Evolutionary conservation across 169 alveolate genomes (phyloP).

Genomic region (Theileria annulata): DNA sequence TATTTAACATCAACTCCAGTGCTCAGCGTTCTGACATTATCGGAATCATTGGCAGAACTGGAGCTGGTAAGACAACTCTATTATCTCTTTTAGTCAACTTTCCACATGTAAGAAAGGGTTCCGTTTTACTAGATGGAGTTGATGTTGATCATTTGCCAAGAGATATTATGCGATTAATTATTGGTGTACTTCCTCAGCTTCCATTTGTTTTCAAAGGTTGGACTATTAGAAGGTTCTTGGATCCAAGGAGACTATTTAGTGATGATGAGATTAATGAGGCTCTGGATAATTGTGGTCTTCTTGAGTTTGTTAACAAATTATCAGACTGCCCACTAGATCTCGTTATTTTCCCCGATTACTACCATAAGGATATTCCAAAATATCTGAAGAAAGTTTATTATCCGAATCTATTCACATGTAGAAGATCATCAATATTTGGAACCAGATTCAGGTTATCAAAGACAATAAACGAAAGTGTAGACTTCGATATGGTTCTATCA

Average conservation of each 20-base stretch:
- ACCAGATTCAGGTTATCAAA: neutral
- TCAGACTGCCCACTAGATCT: conserved; percentile 34
- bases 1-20: conserved; percentile 14
- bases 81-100: conserved; percentile 30
- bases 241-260: conserved; percentile 56
- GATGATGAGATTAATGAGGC: conserved; percentile 45
- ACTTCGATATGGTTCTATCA: conserved; percentile 23
- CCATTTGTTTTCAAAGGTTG: conserved; percentile 65
- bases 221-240: conserved; percentile 63
- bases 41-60: conserved; percentile 63
- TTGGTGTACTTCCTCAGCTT: conserved; percentile 61
- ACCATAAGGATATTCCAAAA: conserved; percentile 16
- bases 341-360: conserved; percentile 27
- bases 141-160: conserved; percentile 47
- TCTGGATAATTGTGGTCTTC: conserved; percentile 47
- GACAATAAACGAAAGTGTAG: neutral
- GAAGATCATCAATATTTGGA: neutral
- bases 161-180: conserved; percentile 21
- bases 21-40: conserved; percentile 37
- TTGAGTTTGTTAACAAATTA: conserved; percentile 28
- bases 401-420: neutral
- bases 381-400: conserved; percentile 15
- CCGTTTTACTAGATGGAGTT: conserved; percentile 64
- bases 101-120: conserved; percentile 29
- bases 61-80: conserved; percentile 66